Percentiles rank a stretch among this genome's conserved stretches.
These are phyloP conservation scores for Anthostomella pinea DNA, from an alignment of 2,329 filamentous ascomycete species.

Conservation along the genomic window DNA sequence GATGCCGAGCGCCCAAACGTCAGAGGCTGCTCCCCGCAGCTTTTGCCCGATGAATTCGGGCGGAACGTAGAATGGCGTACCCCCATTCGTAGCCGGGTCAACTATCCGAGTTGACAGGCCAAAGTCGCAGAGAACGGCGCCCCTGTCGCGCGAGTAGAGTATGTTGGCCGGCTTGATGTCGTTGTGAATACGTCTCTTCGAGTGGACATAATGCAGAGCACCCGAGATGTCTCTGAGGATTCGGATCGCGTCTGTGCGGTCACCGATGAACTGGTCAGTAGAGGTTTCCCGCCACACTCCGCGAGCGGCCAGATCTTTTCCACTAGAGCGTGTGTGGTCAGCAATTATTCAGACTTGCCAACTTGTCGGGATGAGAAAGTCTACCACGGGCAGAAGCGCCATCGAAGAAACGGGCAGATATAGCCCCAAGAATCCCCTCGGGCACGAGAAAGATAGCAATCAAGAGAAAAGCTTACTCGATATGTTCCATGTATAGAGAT, in stretches of 20 bases:
- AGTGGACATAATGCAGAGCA: slow-evolving; percentile 56
- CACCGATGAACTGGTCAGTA: slow-evolving; percentile 50
- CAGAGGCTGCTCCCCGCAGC: slow-evolving; percentile 51
- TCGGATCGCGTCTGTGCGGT: slow-evolving; percentile 45
- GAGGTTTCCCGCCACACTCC: slow-evolving; percentile 47
- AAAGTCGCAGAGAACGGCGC: slow-evolving; percentile 60
- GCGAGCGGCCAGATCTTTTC: slow-evolving; percentile 49
- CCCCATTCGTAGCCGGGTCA: slow-evolving; percentile 48
- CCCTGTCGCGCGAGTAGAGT: slow-evolving; percentile 55
- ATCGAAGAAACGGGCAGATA: too few species aligned
- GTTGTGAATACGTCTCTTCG: slow-evolving; percentile 54
- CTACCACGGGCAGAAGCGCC: too few species aligned
- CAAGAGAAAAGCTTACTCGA: too few species aligned
- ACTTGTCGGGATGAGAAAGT: too few species aligned
- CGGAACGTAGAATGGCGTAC: slow-evolving; percentile 61
- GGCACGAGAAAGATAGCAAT: too few species aligned
- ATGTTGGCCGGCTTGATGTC: slow-evolving; percentile 63
- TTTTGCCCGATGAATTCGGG: slow-evolving; percentile 58
- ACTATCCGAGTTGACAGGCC: slow-evolving; percentile 50
- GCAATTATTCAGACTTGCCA: too few species aligned
- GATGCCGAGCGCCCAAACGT: slow-evolving; percentile 59
- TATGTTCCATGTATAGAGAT: slow-evolving; percentile 60
- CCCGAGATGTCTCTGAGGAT: slow-evolving; percentile 54
- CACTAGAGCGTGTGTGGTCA: too few species aligned
- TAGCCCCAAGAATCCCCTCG: too few species aligned